Evolutionary conservation across 345 rosid genomes (phyloP).

Genomic region (Eucalyptus sideroxylon): DNA sequence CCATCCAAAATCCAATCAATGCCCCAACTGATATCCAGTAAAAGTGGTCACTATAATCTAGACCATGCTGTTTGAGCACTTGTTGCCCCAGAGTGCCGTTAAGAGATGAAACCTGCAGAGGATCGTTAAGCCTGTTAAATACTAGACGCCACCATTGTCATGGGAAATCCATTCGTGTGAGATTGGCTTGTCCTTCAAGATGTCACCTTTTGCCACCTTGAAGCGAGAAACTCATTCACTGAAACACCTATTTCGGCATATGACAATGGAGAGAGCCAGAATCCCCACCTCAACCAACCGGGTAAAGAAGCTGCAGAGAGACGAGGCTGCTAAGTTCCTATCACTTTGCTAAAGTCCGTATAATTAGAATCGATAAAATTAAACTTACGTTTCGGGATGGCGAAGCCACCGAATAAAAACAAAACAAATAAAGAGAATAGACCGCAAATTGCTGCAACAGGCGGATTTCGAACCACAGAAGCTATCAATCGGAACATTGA

Average conservation of each 20-base stretch:
- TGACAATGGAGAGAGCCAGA: slow-evolving; percentile 37
- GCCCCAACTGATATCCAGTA: slow-evolving; percentile 25
- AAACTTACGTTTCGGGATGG: slow-evolving; percentile 21
- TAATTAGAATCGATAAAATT: not conserved
- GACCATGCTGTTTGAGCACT: slow-evolving; percentile 12
- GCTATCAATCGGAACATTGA: slow-evolving; percentile 40
- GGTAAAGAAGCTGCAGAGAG: slow-evolving; percentile 30
- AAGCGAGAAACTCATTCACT: slow-evolving; percentile 39
- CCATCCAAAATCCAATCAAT: slow-evolving; percentile 25
- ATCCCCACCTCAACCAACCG: slow-evolving; percentile 33
- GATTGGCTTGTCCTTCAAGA: not conserved
- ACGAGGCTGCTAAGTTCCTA: not conserved
- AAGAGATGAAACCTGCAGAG: slow-evolving; percentile 14
- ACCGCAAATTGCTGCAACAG: slow-evolving; percentile 3
- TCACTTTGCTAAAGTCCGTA: not conserved
- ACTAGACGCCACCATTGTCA: not conserved
- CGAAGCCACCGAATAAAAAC: slow-evolving; percentile 27
- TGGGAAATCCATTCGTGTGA: not conserved
- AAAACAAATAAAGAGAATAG: not conserved
- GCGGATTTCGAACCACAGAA: slow-evolving; percentile 11
- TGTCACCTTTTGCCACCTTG: slow-evolving; percentile 42
- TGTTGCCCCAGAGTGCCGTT: slow-evolving; percentile 18
- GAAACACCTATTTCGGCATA: slow-evolving; percentile 29
- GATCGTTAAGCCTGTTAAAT: not conserved
- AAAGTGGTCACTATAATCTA: slow-evolving; percentile 12